phyloP scores from a whole-genome alignment of 257 asterid species.

The Rauvolfia tetraphylla region DNA sequence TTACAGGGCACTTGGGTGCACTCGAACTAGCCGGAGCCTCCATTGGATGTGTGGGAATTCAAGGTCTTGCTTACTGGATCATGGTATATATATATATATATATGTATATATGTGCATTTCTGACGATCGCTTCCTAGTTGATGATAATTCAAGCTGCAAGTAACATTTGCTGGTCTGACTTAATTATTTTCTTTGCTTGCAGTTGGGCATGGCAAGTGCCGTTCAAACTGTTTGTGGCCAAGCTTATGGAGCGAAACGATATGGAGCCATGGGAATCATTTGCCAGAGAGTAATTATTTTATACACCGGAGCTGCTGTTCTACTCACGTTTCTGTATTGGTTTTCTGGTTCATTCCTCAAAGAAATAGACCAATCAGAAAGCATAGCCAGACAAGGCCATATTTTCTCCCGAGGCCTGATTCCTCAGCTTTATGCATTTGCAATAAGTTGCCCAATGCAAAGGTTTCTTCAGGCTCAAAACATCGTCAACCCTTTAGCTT shows the following conservation, averaged over 20 bases:
- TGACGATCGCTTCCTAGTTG: too few species aligned
- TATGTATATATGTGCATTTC: too few species aligned
- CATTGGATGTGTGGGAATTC: conserved; percentile 34
- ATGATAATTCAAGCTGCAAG: too few species aligned
- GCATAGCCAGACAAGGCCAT: conserved; percentile 26
- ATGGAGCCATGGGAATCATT: conserved; percentile 32
- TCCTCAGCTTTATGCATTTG: conserved; percentile 31
- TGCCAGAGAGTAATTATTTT: conserved; percentile 33
- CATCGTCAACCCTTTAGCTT: conserved; percentile 35
- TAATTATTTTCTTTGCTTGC: too few species aligned
- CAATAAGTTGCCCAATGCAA: conserved; percentile 33
- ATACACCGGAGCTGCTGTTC: conserved; percentile 22
- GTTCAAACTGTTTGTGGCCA: conserved; percentile 38
- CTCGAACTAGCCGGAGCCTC: conserved; percentile 32
- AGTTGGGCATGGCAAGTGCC: conserved; percentile 38
- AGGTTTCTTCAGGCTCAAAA: conserved; percentile 37
- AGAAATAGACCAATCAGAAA: conserved; percentile 26
- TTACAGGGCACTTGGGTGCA: conserved; percentile 31
- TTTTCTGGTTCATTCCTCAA: conserved; percentile 28
- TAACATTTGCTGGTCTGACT: too few species aligned
- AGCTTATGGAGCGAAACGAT: conserved; percentile 34
- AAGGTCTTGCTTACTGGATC: conserved; percentile 37
- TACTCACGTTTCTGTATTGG: conserved; percentile 24
- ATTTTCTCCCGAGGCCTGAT: conserved; percentile 24
- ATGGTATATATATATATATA: conserved; percentile 33